Percentiles rank a stretch among this genome's conserved stretches.
Evolutionary conservation across 2,329 filamentous ascomycete genomes (phyloP).

Genomic region (Trichoderma sp.): DNA sequence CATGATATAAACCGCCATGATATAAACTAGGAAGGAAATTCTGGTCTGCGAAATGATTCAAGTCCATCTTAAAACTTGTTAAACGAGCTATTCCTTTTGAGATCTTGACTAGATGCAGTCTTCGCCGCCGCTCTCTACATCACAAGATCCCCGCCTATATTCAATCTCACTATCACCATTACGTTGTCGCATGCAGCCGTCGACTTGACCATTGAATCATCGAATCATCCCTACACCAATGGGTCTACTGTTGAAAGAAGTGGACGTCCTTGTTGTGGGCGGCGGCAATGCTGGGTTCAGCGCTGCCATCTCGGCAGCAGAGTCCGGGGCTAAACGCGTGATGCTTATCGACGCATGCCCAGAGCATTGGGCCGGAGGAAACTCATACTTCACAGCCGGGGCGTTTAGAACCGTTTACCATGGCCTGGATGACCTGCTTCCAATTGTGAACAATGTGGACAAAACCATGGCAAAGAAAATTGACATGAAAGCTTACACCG

Average conservation of each 20-base stretch:
- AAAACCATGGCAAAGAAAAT: background rate
- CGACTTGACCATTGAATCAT: background rate
- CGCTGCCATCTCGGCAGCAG: background rate
- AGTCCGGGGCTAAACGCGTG: background rate
- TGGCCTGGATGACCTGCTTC: background rate
- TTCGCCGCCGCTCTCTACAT: too few species aligned
- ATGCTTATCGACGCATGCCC: background rate
- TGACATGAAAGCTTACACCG: background rate
- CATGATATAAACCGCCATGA: too few species aligned
- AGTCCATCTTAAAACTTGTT: too few species aligned
- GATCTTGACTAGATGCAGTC: too few species aligned
- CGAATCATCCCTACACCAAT: background rate
- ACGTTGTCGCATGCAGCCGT: background rate
- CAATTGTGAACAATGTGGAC: background rate
- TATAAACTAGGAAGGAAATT: too few species aligned
- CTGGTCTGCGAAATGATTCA: too few species aligned
- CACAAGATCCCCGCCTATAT: too few species aligned
- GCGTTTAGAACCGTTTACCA: background rate
- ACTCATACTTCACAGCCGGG: background rate
- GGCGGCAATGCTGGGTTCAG: background rate
- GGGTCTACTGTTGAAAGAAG: background rate
- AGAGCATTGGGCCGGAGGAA: background rate
- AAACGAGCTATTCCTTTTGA: too few species aligned
- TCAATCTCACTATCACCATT: background rate
- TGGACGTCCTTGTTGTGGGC: background rate